phyloP scores from a whole-genome alignment of 2,329 filamentous ascomycete species.

The Fusarium robinianum region DNA sequence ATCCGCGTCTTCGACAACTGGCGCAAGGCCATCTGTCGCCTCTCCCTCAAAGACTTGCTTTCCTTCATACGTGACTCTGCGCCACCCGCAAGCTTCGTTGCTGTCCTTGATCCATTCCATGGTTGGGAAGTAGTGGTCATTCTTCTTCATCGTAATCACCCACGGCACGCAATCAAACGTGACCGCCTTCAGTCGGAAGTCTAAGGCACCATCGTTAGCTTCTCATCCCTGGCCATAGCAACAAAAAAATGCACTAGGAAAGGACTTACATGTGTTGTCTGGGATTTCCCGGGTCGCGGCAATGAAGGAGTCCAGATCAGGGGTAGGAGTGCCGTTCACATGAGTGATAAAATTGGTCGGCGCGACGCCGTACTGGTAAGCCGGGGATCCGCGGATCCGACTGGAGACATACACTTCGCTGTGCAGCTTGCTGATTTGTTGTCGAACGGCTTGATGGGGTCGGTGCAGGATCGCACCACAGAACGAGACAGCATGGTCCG shows the following conservation, averaged over 20 bases:
- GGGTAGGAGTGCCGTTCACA: slow-evolving; percentile 86
- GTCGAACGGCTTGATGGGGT: slow-evolving; percentile 92
- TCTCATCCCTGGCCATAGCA: background rate
- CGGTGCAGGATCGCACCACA: slow-evolving; percentile 92
- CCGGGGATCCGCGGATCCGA: slow-evolving; percentile 77
- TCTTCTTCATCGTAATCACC: slow-evolving; percentile 99
- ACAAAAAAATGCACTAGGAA: background rate
- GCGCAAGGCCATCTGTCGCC: slow-evolving; percentile 53
- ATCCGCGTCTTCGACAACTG: slow-evolving; percentile 49
- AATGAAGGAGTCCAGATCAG: slow-evolving; percentile 80
- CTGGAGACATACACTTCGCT: slow-evolving; percentile 96
- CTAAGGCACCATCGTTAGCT: slow-evolving; percentile 47
- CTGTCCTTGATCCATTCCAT: slow-evolving; percentile 71
- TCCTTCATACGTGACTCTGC: slow-evolving; percentile 64
- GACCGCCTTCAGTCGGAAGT: slow-evolving; percentile 96
- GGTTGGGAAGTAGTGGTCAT: slow-evolving; percentile 89
- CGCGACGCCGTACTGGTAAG: slow-evolving; percentile 88
- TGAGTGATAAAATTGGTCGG: slow-evolving; percentile 98
- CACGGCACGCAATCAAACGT: slow-evolving; percentile 98
- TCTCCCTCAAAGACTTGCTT: slow-evolving; percentile 59
- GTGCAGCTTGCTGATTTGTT: slow-evolving; percentile 96
- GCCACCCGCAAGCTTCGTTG: slow-evolving; percentile 64
- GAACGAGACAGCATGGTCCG: slow-evolving; percentile 88
- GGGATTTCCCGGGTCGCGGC: slow-evolving; percentile 82
- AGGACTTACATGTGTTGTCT: slow-evolving; percentile 81